Percentiles rank a stretch among this genome's conserved stretches.
These are phyloP conservation scores for Betula pendula DNA, from an alignment of 306 rosid species.

Conservation along the genomic window DNA sequence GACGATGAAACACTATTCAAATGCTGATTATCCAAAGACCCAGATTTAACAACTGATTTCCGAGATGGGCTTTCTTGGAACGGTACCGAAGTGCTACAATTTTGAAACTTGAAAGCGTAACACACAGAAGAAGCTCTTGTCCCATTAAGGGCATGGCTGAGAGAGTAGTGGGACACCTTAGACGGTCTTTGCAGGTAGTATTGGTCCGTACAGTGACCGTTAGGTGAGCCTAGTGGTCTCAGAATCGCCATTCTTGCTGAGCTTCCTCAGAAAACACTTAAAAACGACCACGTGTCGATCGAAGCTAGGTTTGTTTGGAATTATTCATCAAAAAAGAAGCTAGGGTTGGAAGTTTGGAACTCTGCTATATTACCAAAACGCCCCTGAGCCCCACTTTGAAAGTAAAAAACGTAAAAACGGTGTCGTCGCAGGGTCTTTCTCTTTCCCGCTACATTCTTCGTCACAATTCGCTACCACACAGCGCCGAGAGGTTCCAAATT, in stretches of 20 bases:
- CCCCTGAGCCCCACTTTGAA: too few relatives aligned
- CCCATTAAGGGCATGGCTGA: not conserved
- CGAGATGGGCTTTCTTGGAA: conserved; percentile 12
- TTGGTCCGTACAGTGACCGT: not conserved
- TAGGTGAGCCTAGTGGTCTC: not conserved
- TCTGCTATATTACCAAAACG: too few relatives aligned
- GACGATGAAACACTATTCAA: not conserved
- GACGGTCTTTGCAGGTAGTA: not conserved
- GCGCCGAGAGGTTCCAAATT: too few relatives aligned
- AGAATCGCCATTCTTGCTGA: not conserved
- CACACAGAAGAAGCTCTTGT: not conserved
- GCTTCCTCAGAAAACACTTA: too few relatives aligned
- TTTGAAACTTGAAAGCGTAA: conserved; percentile 17
- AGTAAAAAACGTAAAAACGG: too few relatives aligned
- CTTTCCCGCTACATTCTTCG: too few relatives aligned
- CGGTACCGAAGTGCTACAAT: not conserved
- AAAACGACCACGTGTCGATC: too few relatives aligned
- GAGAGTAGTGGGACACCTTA: not conserved
- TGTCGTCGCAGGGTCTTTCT: too few relatives aligned
- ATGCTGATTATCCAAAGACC: not conserved
- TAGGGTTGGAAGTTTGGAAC: too few relatives aligned
- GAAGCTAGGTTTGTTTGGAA: too few relatives aligned
- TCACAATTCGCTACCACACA: too few relatives aligned
- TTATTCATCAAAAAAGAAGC: too few relatives aligned
- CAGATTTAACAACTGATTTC: conserved; percentile 3